phyloP scores from a whole-genome alignment of 2,329 filamentous ascomycete species.

The Ramularia endophylla region DNA sequence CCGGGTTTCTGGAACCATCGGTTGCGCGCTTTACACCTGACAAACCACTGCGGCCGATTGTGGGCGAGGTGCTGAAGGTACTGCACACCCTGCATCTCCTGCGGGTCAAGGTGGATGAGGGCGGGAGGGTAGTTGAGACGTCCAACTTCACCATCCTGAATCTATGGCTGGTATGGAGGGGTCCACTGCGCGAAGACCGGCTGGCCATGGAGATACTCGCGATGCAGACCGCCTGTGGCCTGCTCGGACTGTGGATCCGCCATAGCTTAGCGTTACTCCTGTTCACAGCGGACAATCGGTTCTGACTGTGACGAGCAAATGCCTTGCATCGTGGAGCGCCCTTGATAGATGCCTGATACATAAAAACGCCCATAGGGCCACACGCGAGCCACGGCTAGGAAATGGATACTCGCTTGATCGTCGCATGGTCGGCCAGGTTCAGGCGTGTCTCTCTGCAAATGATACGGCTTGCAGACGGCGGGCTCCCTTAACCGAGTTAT shows the following conservation, averaged over 20 bases:
- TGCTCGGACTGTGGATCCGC: constrained; percentile 77
- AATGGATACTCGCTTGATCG: too few relatives aligned
- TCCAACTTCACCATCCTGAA: constrained; percentile 93
- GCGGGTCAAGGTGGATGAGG: constrained; percentile 58
- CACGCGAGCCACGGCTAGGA: too few relatives aligned
- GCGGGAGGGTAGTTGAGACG: constrained; percentile 68
- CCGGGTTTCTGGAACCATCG: constrained; percentile 80
- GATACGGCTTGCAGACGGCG: too few relatives aligned
- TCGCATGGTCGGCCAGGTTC: constrained; percentile 2
- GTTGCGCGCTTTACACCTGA: constrained; percentile 62
- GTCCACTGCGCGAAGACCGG: constrained; percentile 79
- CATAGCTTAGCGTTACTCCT: constrained; percentile 81
- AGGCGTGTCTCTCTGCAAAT: too few relatives aligned
- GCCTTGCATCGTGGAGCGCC: constrained; percentile 15
- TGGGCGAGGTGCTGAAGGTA: constrained; percentile 60
- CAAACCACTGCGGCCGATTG: constrained; percentile 59
- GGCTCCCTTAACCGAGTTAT: too few relatives aligned
- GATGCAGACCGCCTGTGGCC: constrained; percentile 70
- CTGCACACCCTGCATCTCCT: constrained; percentile 65
- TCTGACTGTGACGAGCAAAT: constrained; percentile 11
- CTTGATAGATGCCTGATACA: constrained; percentile 12
- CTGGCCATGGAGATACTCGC: constrained; percentile 71
- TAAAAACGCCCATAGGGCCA: too few relatives aligned
- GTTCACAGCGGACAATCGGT: constrained; percentile 78
- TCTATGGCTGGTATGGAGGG: constrained; percentile 93